These are phyloP conservation scores for Apophysomyces elegans DNA, from an alignment of 371 early-diverging fungal genomes.

Conservation along the genomic window DNA sequence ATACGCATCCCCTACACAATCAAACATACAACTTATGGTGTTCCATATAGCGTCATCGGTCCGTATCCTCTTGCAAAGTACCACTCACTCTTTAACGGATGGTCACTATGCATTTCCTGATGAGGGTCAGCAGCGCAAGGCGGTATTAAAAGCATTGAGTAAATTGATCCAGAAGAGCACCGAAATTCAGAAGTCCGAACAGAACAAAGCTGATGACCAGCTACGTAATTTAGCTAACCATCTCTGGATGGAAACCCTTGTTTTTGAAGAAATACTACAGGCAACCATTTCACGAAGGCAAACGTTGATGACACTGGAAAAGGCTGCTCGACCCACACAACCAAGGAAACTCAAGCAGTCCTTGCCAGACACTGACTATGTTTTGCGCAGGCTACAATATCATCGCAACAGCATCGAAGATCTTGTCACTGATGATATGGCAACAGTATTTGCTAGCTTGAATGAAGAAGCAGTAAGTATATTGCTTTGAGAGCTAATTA, in stretches of 20 bases:
- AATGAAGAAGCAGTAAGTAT: not conserved
- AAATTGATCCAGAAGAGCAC: constrained; percentile 45
- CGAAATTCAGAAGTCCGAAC: constrained; percentile 14
- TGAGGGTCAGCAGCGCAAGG: constrained; percentile 43
- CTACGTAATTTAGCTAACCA: constrained; percentile 31
- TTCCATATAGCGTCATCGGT: constrained; percentile 46
- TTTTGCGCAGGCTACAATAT: constrained; percentile 4
- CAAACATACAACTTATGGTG: constrained; percentile 27
- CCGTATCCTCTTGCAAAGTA: constrained; percentile 45
- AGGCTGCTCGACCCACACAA: not conserved
- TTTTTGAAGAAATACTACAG: constrained; percentile 34
- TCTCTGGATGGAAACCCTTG: constrained; percentile 30
- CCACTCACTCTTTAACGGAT: constrained; percentile 33
- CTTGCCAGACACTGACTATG: not conserved
- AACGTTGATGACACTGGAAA: constrained; percentile 1
- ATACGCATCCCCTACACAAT: constrained; percentile 17
- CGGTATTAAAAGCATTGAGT: constrained; percentile 39
- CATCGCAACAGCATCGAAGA: constrained; percentile 2
- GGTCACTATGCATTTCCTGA: constrained; percentile 35
- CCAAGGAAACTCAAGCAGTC: not conserved
- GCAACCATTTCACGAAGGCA: constrained; percentile 1
- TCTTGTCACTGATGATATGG: not conserved
- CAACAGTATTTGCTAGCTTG: not conserved
- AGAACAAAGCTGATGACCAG: constrained; percentile 8
- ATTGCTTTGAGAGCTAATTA: not conserved